Conservation (phyloP, 306 rosid species). For the Cotoneaster glaucophyllus region DNA sequence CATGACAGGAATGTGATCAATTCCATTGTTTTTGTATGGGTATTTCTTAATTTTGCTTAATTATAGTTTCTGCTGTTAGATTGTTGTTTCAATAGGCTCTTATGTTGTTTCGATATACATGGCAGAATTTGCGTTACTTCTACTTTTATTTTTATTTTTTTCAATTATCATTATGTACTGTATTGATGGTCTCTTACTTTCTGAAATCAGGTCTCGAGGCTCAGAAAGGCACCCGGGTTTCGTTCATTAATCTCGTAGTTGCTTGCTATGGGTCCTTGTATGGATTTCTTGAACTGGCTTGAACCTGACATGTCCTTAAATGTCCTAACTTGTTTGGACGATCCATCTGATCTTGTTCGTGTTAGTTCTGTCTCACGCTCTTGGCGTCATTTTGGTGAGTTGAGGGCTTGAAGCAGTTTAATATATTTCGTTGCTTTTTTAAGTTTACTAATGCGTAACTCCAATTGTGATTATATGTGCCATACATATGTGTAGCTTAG, state of each 20-base stretch:
- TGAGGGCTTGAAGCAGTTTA: conserved; percentile 23
- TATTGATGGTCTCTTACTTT: not conserved
- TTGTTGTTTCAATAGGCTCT: not conserved
- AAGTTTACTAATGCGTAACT: not conserved
- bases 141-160: not conserved
- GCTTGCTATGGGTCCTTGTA: conserved; percentile 27
- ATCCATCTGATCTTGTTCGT: conserved; percentile 52
- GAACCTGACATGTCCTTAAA: conserved; percentile 42
- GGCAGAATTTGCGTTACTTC: not conserved
- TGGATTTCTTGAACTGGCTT: conserved; percentile 49
- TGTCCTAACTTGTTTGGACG: conserved; percentile 54
- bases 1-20: not conserved
- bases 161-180: not conserved
- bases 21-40: not conserved
- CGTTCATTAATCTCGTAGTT: conserved; percentile 4
- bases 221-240: conserved; percentile 18
- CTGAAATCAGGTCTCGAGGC: conserved; percentile 37
- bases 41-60: not conserved
- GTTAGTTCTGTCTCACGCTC: conserved; percentile 53
- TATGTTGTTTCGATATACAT: not conserved
- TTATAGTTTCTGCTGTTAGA: not conserved
- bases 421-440: not conserved
- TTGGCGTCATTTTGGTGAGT: conserved; percentile 69
- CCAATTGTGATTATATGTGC: not conserved
- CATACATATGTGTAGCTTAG: not conserved